phyloP scores from a whole-genome alignment of 257 asterid species.

The Agastache rugosa region DNA sequence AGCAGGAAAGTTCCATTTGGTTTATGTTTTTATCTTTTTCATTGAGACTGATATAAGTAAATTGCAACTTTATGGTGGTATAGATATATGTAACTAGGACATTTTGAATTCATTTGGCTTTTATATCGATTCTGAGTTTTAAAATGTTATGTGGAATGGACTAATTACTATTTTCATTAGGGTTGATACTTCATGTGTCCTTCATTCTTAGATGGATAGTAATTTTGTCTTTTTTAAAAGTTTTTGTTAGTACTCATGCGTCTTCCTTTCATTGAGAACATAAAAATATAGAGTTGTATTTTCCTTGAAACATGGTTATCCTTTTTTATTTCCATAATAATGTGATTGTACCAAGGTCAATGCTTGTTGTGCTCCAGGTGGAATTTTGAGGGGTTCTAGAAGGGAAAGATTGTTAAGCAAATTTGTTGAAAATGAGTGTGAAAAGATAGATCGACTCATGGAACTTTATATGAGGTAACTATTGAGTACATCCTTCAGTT shows the following conservation, averaged over 20 bases:
- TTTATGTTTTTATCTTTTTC: slow-evolving; percentile 9
- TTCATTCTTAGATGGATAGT: background rate
- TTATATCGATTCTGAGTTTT: background rate
- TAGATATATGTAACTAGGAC: background rate
- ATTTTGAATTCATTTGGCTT: slow-evolving; percentile 22
- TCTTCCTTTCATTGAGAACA: slow-evolving; percentile 7
- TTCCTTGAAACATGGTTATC: slow-evolving; percentile 19
- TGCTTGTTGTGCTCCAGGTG: slow-evolving; percentile 57
- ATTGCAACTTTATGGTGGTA: slow-evolving; percentile 9
- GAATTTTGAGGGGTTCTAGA: slow-evolving; percentile 94
- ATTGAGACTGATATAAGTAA: slow-evolving; percentile 9
- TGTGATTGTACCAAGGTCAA: slow-evolving; percentile 27
- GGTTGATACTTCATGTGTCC: background rate
- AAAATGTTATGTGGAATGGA: background rate
- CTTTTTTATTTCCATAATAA: slow-evolving; percentile 13
- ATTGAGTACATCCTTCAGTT: slow-evolving; percentile 20
- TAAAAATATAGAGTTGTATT: slow-evolving; percentile 15
- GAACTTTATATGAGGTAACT: slow-evolving; percentile 90
- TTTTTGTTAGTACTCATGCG: slow-evolving; percentile 12
- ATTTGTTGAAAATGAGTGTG: slow-evolving; percentile 96
- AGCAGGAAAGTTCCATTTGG: slow-evolving; percentile 47
- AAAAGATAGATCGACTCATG: slow-evolving; percentile 96
- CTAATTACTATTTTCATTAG: slow-evolving; percentile 19
- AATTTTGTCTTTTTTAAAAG: background rate
- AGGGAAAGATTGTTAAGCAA: slow-evolving; percentile 90